Conservation (phyloP, 2,329 filamentous ascomycete genomes). For the Herpotrichia juniperi region DNA sequence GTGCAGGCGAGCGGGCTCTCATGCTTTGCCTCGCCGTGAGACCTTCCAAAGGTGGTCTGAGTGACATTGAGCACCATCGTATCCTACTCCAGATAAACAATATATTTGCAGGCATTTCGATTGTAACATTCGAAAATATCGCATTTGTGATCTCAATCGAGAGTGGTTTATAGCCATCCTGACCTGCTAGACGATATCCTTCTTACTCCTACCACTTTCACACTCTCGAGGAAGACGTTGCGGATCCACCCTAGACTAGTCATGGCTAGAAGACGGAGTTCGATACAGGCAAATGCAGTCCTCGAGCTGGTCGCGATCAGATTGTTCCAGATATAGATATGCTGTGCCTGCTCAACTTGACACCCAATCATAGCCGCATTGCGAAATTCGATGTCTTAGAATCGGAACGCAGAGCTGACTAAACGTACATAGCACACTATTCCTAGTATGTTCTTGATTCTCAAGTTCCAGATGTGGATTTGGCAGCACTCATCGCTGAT, state of each 20-base stretch:
- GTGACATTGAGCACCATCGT: conserved; percentile 9
- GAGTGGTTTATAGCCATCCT: neutral
- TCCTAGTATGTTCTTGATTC: conserved; percentile 13
- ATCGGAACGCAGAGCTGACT: conserved; percentile 8
- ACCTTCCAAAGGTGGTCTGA: conserved; percentile 9
- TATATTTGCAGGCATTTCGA: conserved; percentile 8
- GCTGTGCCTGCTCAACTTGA: conserved; percentile 10
- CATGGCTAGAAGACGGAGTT: conserved; percentile 3
- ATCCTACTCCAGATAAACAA: conserved; percentile 9
- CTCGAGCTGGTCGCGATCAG: conserved; percentile 5
- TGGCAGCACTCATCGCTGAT: conserved; percentile 14
- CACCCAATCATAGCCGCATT: conserved; percentile 1
- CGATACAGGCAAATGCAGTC: conserved; percentile 1
- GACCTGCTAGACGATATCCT: conserved; percentile 9
- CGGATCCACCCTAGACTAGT: conserved; percentile 8
- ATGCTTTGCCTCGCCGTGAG: conserved; percentile 10
- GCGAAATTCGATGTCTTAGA: conserved; percentile 12
- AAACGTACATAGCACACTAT: conserved; percentile 11
- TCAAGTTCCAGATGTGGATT: conserved; percentile 13
- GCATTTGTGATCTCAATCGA: conserved; percentile 16
- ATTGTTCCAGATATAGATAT: conserved; percentile 21
- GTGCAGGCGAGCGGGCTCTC: conserved; percentile 12
- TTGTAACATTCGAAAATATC: conserved; percentile 16
- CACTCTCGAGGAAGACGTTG: conserved; percentile 16
- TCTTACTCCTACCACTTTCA: conserved; percentile 11